phyloP scores from a whole-genome alignment of 73 alveolate genomes.

The Halteria grandinella region DNA sequence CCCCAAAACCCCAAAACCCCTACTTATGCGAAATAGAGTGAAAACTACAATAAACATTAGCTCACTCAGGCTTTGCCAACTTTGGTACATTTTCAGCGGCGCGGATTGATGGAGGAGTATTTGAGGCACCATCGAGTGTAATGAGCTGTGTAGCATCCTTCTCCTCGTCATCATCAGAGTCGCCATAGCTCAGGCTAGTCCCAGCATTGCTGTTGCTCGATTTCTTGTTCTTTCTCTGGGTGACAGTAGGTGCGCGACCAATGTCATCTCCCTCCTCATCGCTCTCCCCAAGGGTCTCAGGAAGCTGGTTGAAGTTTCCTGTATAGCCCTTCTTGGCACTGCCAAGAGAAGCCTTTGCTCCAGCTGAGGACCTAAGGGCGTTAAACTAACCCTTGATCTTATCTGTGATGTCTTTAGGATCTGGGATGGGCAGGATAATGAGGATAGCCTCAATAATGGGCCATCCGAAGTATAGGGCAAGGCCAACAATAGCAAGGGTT shows the following conservation, averaged over 20 bases:
- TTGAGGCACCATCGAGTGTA: conserved; percentile 39
- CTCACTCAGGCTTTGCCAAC: conserved; percentile 21
- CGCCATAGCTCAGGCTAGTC: not conserved
- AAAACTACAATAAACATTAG: too few relatives aligned
- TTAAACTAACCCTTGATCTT: conserved; percentile 5
- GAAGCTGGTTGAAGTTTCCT: conserved; percentile 10
- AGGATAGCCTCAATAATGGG: conserved; percentile 45
- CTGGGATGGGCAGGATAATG: conserved; percentile 50
- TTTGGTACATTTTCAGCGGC: conserved; percentile 51
- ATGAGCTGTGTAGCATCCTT: conserved; percentile 30
- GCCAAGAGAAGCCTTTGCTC: too few relatives aligned
- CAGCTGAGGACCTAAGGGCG: too few relatives aligned
- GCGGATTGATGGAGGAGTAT: not conserved
- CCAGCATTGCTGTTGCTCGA: not conserved
- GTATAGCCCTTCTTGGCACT: conserved; percentile 2
- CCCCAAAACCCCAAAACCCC: too few relatives aligned
- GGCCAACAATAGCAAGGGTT: conserved; percentile 20
- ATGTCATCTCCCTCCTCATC: conserved; percentile 33
- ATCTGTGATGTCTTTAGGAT: conserved; percentile 40
- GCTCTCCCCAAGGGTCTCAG: conserved; percentile 33
- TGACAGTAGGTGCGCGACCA: not conserved
- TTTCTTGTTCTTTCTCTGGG: too few relatives aligned
- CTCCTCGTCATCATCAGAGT: conserved; percentile 39
- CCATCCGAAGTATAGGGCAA: conserved; percentile 49
- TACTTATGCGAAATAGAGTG: too few relatives aligned